Base-by-base conservation (phyloP, 1,139 yeast species). In the Kodamaea suecica region DNA sequence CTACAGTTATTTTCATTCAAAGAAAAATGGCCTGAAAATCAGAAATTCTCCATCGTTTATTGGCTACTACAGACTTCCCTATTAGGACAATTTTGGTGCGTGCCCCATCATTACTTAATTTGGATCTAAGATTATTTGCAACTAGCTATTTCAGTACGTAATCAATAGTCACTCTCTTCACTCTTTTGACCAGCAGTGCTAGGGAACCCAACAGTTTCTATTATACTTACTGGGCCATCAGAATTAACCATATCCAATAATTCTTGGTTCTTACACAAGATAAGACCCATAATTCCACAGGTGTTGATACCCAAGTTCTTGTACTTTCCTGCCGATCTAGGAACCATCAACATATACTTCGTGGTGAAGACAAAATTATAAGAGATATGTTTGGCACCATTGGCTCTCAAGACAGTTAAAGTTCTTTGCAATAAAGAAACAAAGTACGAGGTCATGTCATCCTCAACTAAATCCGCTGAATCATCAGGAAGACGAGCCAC, bases 311-410 rank as follows among this genome's bases (percentile, higher is more conserved):
- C 85, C 25, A 84, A 50, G 28, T 61, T 58, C 32, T 63, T 59
- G 36, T 59, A 66, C 31, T 53, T 55, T 3, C 66, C 66, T 8
- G 34, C 34, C 2, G 81, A 68, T 49, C 97, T 75, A 17, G 97
- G 97, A n/a, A 88, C 82, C 28, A 85, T 59, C 76, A 88, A 76
- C 63, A 90, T 76, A 84, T 92, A 90, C 36, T 78, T 72, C 37
- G 80, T 78, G 27, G 95, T 87, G 72, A 90, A 76, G 31, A 87
- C 61, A 27, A 90, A 76, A 53, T 92, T 92, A 61, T 86, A 90
- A 20, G 94, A 82, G 23, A 79, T 61, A 29, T 64, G 64, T 3
- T 40, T 33, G 2, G 59, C 55, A 11, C 65, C 77, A 38, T 69
- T 58, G 35, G 78, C 79, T 52, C 80, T 78, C 49, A 78, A 68